phyloP scores from a whole-genome alignment of 805 yeast genomes.

The Candida taoyuanica region DNA sequence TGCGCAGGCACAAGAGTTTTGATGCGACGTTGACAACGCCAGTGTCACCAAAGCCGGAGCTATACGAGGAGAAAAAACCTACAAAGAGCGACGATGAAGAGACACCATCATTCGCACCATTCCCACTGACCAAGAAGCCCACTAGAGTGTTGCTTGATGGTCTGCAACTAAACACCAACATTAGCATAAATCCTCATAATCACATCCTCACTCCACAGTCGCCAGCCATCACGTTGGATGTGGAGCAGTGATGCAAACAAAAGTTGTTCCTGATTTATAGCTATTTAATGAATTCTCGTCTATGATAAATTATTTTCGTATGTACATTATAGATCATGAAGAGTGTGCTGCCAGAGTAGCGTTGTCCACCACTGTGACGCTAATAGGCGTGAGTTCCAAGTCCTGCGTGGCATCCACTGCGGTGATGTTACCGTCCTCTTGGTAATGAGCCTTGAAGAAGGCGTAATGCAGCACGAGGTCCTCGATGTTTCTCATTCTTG shows the following conservation, averaged over 20 bases:
- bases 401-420: conserved; percentile 26
- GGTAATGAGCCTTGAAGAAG: conserved; percentile 63
- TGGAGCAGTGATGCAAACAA: too few relatives aligned
- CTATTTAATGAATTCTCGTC: background rate
- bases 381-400: conserved; percentile 21
- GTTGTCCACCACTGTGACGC: conserved; percentile 12
- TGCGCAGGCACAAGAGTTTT: conserved; percentile 28
- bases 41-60: conserved; percentile 14
- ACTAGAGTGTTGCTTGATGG: conserved; percentile 13
- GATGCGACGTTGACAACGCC: conserved; percentile 22
- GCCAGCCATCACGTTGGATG: conserved; percentile 21
- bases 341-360: conserved; percentile 4
- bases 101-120: background rate
- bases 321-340: background rate
- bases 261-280: background rate
- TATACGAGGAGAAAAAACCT: conserved; percentile 25
- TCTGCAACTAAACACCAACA: conserved; percentile 10
- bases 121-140: conserved; percentile 1
- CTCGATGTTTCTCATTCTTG: conserved; percentile 84
- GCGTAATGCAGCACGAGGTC: conserved; percentile 91
- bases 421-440: conserved; percentile 34
- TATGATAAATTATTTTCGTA: background rate
- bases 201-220: too few relatives aligned
- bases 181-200: conserved; percentile 5
- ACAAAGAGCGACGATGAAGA: conserved; percentile 9